Conservation (phyloP, 495 filamentous ascomycete species). For the Podospora didyma region DNA sequence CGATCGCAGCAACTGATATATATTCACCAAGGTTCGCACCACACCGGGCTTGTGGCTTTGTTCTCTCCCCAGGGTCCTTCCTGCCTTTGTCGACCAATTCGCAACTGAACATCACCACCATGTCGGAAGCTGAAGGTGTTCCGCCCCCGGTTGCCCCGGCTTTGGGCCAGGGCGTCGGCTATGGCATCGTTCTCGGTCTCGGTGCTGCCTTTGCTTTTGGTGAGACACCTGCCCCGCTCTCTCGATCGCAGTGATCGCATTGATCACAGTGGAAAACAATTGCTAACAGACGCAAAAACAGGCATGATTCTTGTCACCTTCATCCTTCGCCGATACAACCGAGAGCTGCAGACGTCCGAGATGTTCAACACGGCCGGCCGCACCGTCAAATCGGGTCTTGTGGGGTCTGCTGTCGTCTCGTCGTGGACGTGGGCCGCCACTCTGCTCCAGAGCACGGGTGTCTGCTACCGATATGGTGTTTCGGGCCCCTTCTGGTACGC, state of each 20-base stretch:
- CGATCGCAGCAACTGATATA: not conserved
- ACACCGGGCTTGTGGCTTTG: not conserved
- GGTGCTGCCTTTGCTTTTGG: conserved; percentile 74
- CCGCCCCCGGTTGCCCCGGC: conserved; percentile 36
- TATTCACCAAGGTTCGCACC: not conserved
- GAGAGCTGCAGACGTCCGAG: conserved; percentile 93
- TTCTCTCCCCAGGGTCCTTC: not conserved
- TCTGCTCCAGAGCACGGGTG: conserved; percentile 75
- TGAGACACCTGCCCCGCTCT: not conserved
- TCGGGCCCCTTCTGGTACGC: conserved; percentile 92
- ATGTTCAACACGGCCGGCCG: conserved; percentile 95
- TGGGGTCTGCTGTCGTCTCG: conserved; percentile 92
- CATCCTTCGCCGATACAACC: conserved; percentile 79
- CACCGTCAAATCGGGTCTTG: conserved; percentile 90
- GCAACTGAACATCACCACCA: not conserved
- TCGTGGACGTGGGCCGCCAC: conserved; percentile 95
- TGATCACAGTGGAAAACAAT: not conserved
- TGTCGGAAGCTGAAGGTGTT: not conserved
- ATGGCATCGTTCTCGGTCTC: conserved; percentile 78
- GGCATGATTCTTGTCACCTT: conserved; percentile 64
- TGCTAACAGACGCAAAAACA: conserved; percentile 5
- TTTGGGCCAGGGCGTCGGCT: conserved; percentile 68
- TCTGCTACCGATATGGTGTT: conserved; percentile 90
- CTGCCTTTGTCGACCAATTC: not conserved
- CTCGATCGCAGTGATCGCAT: too few relatives aligned